A percentile compares a stretch with the other conserved stretches of the same genome.
phyloP scores from a whole-genome alignment of 257 asterid genomes.

The Solanum neorickii region DNA sequence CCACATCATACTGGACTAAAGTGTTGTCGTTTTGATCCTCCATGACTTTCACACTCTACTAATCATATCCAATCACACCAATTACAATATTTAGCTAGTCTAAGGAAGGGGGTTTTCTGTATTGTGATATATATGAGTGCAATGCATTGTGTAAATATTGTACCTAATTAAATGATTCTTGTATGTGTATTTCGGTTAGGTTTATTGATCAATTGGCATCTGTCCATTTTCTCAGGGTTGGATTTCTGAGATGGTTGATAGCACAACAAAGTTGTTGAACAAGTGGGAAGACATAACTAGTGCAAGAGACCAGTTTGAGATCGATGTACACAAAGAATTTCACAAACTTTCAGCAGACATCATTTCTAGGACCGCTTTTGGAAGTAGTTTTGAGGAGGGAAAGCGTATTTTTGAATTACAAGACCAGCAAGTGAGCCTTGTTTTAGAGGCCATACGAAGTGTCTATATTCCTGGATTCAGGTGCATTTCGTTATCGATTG shows the following conservation, averaged over 20 bases:
- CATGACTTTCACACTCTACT: not conserved
- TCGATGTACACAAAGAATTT: slow-evolving; percentile 37
- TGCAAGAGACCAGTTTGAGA: slow-evolving; percentile 34
- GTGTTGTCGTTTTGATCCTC: not conserved
- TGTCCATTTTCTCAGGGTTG: slow-evolving; percentile 27
- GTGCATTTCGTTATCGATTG: slow-evolving; percentile 7
- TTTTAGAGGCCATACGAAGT: slow-evolving; percentile 32
- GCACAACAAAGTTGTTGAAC: slow-evolving; percentile 20
- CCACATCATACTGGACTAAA: not conserved
- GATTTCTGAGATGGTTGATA: slow-evolving; percentile 51
- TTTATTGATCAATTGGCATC: not conserved
- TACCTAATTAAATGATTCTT: not conserved
- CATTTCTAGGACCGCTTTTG: slow-evolving; percentile 53
- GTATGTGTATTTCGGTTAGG: not conserved
- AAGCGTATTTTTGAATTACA: slow-evolving; percentile 47
- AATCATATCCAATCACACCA: not conserved
- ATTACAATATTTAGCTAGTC: not conserved
- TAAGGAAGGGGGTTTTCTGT: not conserved
- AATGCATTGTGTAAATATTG: not conserved
- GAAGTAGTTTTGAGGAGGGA: slow-evolving; percentile 52
- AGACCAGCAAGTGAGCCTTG: slow-evolving; percentile 39
- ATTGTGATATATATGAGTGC: not conserved
- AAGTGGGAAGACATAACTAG: slow-evolving; percentile 41
- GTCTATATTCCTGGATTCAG: slow-evolving; percentile 60
- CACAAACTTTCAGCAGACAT: slow-evolving; percentile 55